Evolutionary conservation across 148 eudicot genomes (phyloP), one percentile per base, ranked within the genome.

Genomic region (Cornus kousa): DNA sequence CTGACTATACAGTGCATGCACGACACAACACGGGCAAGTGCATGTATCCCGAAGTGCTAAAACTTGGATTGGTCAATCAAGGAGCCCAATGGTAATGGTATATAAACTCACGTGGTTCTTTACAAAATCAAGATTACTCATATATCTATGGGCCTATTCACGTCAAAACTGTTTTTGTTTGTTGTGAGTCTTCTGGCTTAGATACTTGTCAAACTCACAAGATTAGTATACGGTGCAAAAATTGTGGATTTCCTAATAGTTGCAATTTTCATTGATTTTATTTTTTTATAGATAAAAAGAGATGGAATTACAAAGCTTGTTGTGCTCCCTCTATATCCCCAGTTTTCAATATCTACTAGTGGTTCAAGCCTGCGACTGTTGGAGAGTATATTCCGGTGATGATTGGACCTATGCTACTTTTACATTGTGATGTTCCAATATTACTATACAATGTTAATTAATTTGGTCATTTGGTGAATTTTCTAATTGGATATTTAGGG

Each of bases 291-390:
- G 99, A 96, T 96, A 40, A 96, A 96, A 82, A 86, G 84, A 78
- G 98, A 96, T 82, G 90, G 93, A 60, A 92, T 96, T 68, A 62
- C 94, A 35, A 96, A 92, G 87, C 98, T 96, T 75, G 99, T 96
- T 67, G 99, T 96, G 88, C 99, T 96, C 83, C 99, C 99, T 80
- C 91, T 96, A 33, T 96, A 96, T 82, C 99, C 99, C 39, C 99
- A 96, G 79, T 96, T 93, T 83, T 96, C 99, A 68, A 96, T 96
- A 82, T 96, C 99, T 69, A 96, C 99, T 50, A 96, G 98, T 79
- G 99, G 99, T 79, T 96, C 99, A 65, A 96, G 99, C 87, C 95
- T 96, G 81, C 90, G 99, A 74, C 83, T 96, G 55, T 82, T 96
- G 78, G 98, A 96, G 92, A 90, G 95, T 84, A 89, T 96, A 83